phyloP scores from a whole-genome alignment of 1,139 yeast genomes.

The Blastobotrys malaysiensis region DNA sequence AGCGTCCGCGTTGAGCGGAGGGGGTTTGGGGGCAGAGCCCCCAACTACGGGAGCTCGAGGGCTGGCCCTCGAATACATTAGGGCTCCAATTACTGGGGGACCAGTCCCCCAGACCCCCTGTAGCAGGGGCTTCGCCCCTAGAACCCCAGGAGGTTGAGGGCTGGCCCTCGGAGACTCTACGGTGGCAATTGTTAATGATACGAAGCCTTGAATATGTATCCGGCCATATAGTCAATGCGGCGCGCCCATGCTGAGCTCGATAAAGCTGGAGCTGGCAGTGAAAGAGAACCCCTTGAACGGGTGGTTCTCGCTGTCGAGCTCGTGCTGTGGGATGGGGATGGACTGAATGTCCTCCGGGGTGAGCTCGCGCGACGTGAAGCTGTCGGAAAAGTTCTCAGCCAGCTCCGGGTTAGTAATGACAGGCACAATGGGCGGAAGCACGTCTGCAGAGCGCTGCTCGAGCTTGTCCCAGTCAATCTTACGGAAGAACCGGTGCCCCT shows the following conservation, averaged over 20 bases:
- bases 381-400: conserved; percentile 89
- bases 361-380: conserved; percentile 70
- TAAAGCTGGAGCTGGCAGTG: conserved; percentile 30
- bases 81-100: too few relatives aligned
- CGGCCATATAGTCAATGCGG: conserved; percentile 11
- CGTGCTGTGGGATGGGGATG: conserved; percentile 16
- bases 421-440: conserved; percentile 80
- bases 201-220: too few relatives aligned
- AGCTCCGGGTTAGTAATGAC: conserved; percentile 75
- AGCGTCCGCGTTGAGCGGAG: too few relatives aligned
- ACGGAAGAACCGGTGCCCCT: conserved; percentile 74
- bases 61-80: too few relatives aligned
- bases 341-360: conserved; percentile 28
- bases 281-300: conserved; percentile 33
- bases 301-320: conserved; percentile 9
- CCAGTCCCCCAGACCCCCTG: too few relatives aligned
- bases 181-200: too few relatives aligned
- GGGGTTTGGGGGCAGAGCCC: too few relatives aligned
- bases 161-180: too few relatives aligned
- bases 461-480: conserved; percentile 70
- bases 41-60: too few relatives aligned
- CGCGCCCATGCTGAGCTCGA: conserved; percentile 17
- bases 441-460: conserved; percentile 39
- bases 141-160: too few relatives aligned
- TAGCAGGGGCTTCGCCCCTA: too few relatives aligned